phyloP scores from a whole-genome alignment of 208 protist genomes.

The Porcisia hertigi region DNA sequence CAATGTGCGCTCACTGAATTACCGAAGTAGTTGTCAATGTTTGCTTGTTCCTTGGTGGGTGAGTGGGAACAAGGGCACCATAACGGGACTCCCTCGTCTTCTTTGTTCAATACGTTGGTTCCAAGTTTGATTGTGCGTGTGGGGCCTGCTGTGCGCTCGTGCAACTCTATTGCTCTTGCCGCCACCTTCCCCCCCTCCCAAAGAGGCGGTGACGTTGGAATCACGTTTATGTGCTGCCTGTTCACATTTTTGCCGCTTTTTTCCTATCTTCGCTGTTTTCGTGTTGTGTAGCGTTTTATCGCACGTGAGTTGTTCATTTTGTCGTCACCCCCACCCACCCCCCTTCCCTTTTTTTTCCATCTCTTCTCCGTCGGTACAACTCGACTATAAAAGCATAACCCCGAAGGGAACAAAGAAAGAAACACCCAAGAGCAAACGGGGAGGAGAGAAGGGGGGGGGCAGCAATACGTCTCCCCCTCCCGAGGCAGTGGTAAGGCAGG shows the following conservation, averaged over 20 bases:
- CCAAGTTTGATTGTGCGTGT: neutral
- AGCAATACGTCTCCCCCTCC: neutral
- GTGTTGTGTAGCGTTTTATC: neutral
- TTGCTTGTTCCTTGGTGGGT: neutral
- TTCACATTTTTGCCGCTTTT: neutral
- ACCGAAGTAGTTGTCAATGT: neutral
- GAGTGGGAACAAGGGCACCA: neutral
- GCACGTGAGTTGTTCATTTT: neutral
- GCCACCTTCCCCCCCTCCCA: neutral
- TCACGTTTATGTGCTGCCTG: neutral
- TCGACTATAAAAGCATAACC: neutral
- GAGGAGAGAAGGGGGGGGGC: no score
- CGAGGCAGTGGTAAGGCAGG: neutral
- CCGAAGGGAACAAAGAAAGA: neutral
- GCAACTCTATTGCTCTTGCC: neutral
- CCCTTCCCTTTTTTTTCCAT: neutral
- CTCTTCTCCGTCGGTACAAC: neutral
- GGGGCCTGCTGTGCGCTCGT: neutral
- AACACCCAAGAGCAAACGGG: neutral
- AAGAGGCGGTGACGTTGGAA: neutral
- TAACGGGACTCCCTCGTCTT: conserved; percentile 1
- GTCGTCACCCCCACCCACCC: neutral
- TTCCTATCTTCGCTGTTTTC: neutral
- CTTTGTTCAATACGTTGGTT: neutral
- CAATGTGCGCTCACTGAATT: neutral